phyloP scores from a whole-genome alignment of 371 early-diverging fungal genomes.

The Apophysomyces trapeziformis region DNA sequence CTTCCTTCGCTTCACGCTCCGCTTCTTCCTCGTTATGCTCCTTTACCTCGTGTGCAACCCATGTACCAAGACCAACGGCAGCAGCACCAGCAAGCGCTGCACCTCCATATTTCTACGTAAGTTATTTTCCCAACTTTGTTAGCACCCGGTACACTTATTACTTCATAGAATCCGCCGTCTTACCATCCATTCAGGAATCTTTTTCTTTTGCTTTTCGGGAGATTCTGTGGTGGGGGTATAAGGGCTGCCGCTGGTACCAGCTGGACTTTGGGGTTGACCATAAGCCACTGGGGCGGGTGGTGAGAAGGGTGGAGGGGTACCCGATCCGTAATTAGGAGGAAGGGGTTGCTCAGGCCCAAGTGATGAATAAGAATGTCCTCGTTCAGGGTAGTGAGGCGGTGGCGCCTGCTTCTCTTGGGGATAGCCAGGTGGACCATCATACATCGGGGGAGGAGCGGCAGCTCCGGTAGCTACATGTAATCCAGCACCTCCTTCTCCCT shows the following conservation, averaged over 20 bases:
- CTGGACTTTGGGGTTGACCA: slow-evolving; percentile 12
- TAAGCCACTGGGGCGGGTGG: slow-evolving; percentile 21
- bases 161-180: not conserved
- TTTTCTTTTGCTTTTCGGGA: slow-evolving; percentile 22
- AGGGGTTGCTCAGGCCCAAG: slow-evolving; percentile 32
- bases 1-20: slow-evolving; percentile 14
- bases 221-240: slow-evolving; percentile 6
- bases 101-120: slow-evolving; percentile 46
- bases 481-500: slow-evolving; percentile 13
- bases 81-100: slow-evolving; percentile 47
- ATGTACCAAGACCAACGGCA: slow-evolving; percentile 41
- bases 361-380: slow-evolving; percentile 19
- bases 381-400: slow-evolving; percentile 10
- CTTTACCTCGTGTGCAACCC: slow-evolving; percentile 32
- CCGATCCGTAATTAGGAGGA: slow-evolving; percentile 33
- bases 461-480: not conserved
- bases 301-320: slow-evolving; percentile 27
- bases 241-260: not conserved
- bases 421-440: slow-evolving; percentile 20
- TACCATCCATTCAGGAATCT: slow-evolving; percentile 48
- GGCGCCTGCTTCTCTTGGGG: slow-evolving; percentile 22
- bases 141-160: not conserved
- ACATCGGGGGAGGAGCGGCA: slow-evolving; percentile 15
- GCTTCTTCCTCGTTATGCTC: slow-evolving; percentile 37
- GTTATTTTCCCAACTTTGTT: not conserved